Evolutionary conservation across 306 rosid genomes (phyloP), one percentile per base, ranked within the genome.

Genomic region (Amphicarpaea edgeworthii): DNA sequence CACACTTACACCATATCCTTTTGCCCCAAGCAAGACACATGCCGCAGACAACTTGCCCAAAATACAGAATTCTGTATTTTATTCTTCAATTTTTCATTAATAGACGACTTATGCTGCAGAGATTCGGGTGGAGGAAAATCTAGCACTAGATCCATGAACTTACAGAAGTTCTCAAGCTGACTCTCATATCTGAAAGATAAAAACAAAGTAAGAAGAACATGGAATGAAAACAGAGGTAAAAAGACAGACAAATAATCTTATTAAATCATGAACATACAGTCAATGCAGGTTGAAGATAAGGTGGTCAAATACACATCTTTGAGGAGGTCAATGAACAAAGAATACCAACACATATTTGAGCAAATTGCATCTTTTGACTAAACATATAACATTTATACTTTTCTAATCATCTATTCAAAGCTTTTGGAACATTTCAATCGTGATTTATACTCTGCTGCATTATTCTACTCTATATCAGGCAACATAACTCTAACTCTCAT

Each of bases 41-140:
- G 93, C 64, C 92, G 82, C 47, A 95, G 77, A 81, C 78, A 61
- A 78, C 77, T 85, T 1, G 92, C 86, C 97, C 99, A 95, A 80
- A 91, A 95, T 73, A 79, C 90, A 15, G 96, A 95, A 64, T 89
- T 90, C 66, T 90, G 90, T 73, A 92, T 24, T 83, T 82, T 90
- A 75, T 85, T 86, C 86, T 84, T 88, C 73, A 95, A 61, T 72
- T 87, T 86, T 34, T 92, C 86, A 60, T 83, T 86, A 53, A 92
- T 77, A 68, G 96, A 85, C 2, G 96, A 41, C 14, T 42, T 70
- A 6, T 55, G 83, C 60, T 86, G 91, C 82, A 73, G 79, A 24
- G 90, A 77, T 77, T 95, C 97, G 6, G 99, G 99, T 11, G 99
- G 93, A 40, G 93, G 77, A 3, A 93, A 92, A 86, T 95, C 97